Evolutionary conservation across 2,329 filamentous ascomycete species (phyloP), one percentile per base, ranked within the genome.

Genomic region (Colletotrichum sp.): DNA sequence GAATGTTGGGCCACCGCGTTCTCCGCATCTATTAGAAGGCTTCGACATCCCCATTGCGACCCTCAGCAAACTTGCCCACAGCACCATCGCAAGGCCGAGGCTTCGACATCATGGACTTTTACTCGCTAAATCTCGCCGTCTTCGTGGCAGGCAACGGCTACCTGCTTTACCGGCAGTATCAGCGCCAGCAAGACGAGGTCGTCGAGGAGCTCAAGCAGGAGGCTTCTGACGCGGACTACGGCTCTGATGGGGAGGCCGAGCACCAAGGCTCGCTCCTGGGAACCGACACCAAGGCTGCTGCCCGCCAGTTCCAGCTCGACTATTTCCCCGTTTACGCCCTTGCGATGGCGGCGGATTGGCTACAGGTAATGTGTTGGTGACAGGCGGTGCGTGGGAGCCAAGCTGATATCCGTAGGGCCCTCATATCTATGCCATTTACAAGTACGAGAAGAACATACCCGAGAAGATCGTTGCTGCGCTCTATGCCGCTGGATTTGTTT

Each of bases 381-480:
- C 61, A 8, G 38, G 5, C 7, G 24, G 13, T 16, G 9, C 4
- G 3, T 30, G 34, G 66, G n/a, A 38, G 56, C 55, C n/a, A 36
- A 34, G 67, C 60, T 76, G 26, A 73, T 48, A 9, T 32, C 8
- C 13, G 26, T 16, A 86, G 84, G 86, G 87, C 2, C 87, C 88
- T 7, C 87, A 89, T 68, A 87, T 89, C 55, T 90, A 90, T 78
- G 87, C 87, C 6, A 85, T 89, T 12, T 90, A 89, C 82, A 89
- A 87, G 81, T 86, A 89, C 78, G 86, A 88, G 65, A 88, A 89
- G 73, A 79, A 82, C 7, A 83, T 89, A 2, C 80, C 85, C 6
- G 88, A 89, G 76, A 82, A 84, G 62, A 78, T 81, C 5, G 86
- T 88, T n/a, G 88, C 86, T 32, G 82, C 81, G 36, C 81, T 89